These are phyloP conservation scores for Aspergillus campestris DNA, from an alignment of 495 filamentous ascomycete genomes.

Conservation along the genomic window DNA sequence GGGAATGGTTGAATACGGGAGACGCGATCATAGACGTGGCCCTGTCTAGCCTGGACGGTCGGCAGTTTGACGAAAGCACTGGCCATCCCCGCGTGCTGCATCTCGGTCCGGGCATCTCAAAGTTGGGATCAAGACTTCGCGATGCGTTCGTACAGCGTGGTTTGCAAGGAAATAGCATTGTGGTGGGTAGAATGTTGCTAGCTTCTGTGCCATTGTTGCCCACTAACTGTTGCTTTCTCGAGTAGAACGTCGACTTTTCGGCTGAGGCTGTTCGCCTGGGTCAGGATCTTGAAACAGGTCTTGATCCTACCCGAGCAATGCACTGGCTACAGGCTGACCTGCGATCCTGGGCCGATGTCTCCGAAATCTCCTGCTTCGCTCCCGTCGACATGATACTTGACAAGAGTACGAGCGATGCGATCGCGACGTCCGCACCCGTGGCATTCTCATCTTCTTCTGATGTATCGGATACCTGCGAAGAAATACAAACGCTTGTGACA, in stretches of 20 bases:
- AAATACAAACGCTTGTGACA: constrained; percentile 11
- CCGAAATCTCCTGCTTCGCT: constrained; percentile 13
- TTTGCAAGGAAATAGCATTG: constrained; percentile 28
- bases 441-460: constrained; percentile 7
- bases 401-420: constrained; percentile 39
- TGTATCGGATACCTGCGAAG: constrained; percentile 15
- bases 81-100: constrained; percentile 25
- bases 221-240: background rate
- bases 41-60: constrained; percentile 19
- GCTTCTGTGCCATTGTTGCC: background rate
- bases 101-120: constrained; percentile 33
- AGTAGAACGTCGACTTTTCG: constrained; percentile 38
- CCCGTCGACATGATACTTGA: constrained; percentile 35
- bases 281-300: constrained; percentile 14
- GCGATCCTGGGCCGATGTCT: constrained; percentile 28
- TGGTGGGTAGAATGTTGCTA: constrained; percentile 17
- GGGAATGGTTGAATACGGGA: constrained; percentile 38
- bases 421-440: constrained; percentile 22
- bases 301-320: constrained; percentile 20
- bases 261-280: constrained; percentile 34
- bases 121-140: constrained; percentile 26
- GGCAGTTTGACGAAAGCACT: background rate
- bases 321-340: constrained; percentile 29
- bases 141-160: constrained; percentile 20
- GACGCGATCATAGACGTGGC: constrained; percentile 25